Percentiles rank a stretch among this genome's conserved stretches.
Evolutionary conservation across 2,329 filamentous ascomycete species (phyloP).

Genomic region (Fulvia fulva): DNA sequence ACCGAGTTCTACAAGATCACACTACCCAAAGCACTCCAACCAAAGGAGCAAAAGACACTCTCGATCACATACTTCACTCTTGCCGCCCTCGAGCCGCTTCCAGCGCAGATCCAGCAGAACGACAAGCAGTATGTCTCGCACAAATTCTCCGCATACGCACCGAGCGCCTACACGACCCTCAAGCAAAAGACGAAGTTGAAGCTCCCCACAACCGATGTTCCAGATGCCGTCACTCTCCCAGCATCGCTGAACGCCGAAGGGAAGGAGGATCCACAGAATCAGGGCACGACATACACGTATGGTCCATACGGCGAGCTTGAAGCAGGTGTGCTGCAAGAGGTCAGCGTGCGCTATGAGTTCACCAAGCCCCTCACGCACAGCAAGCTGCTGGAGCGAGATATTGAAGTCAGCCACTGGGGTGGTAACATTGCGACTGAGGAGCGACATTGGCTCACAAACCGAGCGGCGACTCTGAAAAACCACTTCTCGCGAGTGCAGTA

Average conservation of each 20-base stretch:
- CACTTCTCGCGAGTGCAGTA: conserved; percentile 49
- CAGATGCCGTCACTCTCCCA: conserved; percentile 69
- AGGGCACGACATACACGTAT: conserved; percentile 82
- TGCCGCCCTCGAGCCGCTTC: conserved; percentile 73
- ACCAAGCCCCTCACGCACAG: conserved; percentile 85
- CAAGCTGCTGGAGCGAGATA: conserved; percentile 75
- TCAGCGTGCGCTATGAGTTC: conserved; percentile 87
- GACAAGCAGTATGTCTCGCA: conserved; percentile 84
- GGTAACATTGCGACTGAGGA: conserved; percentile 95
- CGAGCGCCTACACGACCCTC: conserved; percentile 75
- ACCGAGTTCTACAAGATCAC: conserved; percentile 77
- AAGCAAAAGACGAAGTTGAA: conserved; percentile 99
- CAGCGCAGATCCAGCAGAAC: conserved; percentile 74
- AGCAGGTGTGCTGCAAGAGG: conserved; percentile 69
- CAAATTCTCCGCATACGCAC: conserved; percentile 78
- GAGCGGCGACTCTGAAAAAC: conserved; percentile 66
- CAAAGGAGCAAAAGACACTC: conserved; percentile 76
- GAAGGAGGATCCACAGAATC: conserved; percentile 70
- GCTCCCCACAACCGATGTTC: conserved; percentile 70
- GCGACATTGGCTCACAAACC: conserved; percentile 82
- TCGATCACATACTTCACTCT: conserved; percentile 82
- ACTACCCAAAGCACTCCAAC: conserved; percentile 69
- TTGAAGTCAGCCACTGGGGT: conserved; percentile 97
- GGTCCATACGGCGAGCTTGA: conserved; percentile 80
- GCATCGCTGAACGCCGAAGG: conserved; percentile 54